Evolutionary conservation across 1,139 yeast species (phyloP), one percentile per base, ranked within the genome.

Genomic region (Candida gigantensis): DNA sequence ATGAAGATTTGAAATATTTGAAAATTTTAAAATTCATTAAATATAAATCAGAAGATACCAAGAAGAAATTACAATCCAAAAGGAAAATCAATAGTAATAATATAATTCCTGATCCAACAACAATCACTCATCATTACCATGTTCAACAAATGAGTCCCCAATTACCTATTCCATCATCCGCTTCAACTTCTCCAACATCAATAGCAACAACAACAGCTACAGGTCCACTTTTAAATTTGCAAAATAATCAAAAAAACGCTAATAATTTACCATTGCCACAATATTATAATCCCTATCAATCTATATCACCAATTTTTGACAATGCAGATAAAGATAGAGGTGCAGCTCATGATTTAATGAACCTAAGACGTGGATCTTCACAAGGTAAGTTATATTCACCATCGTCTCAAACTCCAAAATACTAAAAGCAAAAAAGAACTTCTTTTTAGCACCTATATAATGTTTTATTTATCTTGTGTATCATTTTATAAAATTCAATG

Each of bases 1-100:
- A 70, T 47, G 77, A 72, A 47, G 76, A 71, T 47, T 60, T 70
- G 52, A 72, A 72, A 45, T 70, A 66, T 39, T 53, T 71, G 44
- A 69, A 68, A 37, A 64, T 69, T 10, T 54, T 71, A 45, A 69
- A 71, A 45, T 69, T 65, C 46, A 56, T 72, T 39, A 62, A 68
- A 51, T 70, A 71, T 48, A 71, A 68, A 44, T 59, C 56, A 29
- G 47, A 51, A 16, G 38, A 40, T 32, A 46, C 54, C 12, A 29
- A 42, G 6, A 31, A 33, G 10, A 45, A 45, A 24, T 23, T 30
- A 10, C 30, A 29, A 9, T 32, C 36, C 16, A 28, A 30, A 19
- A 30, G 30, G 16, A 23, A 25, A 17, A 23, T 24, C 6, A 14
- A 12, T 13, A 12, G 24, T 5, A 23, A 19, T 6, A 17, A 23